phyloP scores from a whole-genome alignment of 192 early-diverging fungal genomes.

The Podila minutissima region DNA sequence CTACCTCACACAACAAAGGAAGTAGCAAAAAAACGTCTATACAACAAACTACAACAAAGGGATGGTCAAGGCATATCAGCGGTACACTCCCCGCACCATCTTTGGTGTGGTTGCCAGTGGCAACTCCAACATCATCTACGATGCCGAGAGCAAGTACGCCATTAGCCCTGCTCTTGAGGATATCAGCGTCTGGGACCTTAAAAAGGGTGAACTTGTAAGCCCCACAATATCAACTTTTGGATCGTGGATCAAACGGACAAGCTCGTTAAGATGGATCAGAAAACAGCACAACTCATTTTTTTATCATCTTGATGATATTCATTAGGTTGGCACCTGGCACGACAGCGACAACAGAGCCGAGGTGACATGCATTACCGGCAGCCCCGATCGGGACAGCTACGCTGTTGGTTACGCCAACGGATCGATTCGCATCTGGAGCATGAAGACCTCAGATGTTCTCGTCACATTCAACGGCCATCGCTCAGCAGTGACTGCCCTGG shows the following conservation, averaged over 20 bases:
- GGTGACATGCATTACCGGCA: slow-evolving; percentile 83
- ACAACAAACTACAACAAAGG: slow-evolving; percentile 12
- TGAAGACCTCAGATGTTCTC: slow-evolving; percentile 59
- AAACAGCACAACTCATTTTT: neutral
- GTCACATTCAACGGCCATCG: slow-evolving; percentile 94
- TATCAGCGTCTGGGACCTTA: slow-evolving; percentile 86
- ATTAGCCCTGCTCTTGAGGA: slow-evolving; percentile 87
- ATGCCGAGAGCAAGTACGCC: slow-evolving; percentile 74
- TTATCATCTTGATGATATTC: neutral
- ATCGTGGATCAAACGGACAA: too few species aligned
- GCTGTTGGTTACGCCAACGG: slow-evolving; percentile 97
- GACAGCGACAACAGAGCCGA: slow-evolving; percentile 86
- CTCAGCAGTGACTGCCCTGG: slow-evolving; percentile 83
- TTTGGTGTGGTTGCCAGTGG: slow-evolving; percentile 88
- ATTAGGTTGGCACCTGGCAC: slow-evolving; percentile 74
- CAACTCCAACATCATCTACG: slow-evolving; percentile 76
- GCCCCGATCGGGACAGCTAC: slow-evolving; percentile 73
- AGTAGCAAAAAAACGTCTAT: slow-evolving; percentile 13
- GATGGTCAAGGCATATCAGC: slow-evolving; percentile 84
- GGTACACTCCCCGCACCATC: slow-evolving; percentile 79
- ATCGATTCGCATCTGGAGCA: slow-evolving; percentile 90
- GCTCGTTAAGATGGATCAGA: too few species aligned
- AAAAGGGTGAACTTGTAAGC: slow-evolving; percentile 76
- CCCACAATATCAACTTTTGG: too few species aligned
- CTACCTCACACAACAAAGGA: neutral